phyloP scores from a whole-genome alignment of 1,139 yeast species.

The Hanseniaspora sp. region DNA sequence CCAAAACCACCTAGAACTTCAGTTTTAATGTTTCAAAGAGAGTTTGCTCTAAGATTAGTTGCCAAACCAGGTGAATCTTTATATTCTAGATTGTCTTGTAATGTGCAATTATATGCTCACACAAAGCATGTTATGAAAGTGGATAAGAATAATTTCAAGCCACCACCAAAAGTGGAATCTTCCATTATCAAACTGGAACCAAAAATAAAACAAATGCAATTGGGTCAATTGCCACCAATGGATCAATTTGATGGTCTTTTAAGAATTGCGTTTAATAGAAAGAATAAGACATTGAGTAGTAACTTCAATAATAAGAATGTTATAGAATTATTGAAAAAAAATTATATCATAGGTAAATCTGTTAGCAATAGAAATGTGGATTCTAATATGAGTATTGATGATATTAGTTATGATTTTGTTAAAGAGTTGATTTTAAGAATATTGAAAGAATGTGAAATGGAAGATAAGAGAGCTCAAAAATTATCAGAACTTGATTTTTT shows the following conservation, averaged over 20 bases:
- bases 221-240: conserved; percentile 30
- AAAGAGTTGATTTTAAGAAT: conserved; percentile 53
- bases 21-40: conserved; percentile 94
- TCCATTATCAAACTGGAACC: conserved; percentile 90
- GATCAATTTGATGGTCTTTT: conserved; percentile 95
- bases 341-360: conserved; percentile 72
- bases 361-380: conserved; percentile 31
- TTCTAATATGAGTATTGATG: conserved; percentile 14
- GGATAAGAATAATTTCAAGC: conserved; percentile 90
- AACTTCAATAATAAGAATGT: conserved; percentile 81
- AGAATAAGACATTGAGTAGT: conserved; percentile 85
- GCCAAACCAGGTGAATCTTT: conserved; percentile 93
- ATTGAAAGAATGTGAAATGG: conserved; percentile 62
- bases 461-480: conserved; percentile 84
- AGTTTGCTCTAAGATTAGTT: conserved; percentile 80
- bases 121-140: conserved; percentile 98
- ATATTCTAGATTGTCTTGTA: conserved; percentile 86
- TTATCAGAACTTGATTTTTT: conserved; percentile 91
- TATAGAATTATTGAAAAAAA: conserved; percentile 73
- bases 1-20: conserved; percentile 93
- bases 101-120: conserved; percentile 98
- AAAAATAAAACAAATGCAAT: conserved; percentile 47
- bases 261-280: conserved; percentile 81
- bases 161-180: conserved; percentile 98
- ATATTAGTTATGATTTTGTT: conserved; percentile 26